Conservation (phyloP, 768 basidiomycete genomes). For the Hortiboletus flavorubellus region DNA sequence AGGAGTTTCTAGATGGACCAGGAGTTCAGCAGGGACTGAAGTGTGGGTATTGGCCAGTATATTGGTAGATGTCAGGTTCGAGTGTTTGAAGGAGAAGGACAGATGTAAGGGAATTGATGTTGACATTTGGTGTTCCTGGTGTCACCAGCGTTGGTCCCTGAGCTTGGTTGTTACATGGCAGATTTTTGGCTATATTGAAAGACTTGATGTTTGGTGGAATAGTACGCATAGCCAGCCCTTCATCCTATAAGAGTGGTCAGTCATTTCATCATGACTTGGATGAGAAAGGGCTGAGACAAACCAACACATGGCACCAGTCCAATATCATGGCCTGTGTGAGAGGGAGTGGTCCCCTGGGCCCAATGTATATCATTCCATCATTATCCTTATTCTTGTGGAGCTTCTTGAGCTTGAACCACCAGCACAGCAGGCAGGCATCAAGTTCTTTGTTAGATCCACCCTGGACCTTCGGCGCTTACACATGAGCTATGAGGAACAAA, state of each 20-base stretch:
- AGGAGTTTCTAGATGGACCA: too few species aligned
- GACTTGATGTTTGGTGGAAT: neutral
- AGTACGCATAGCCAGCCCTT: neutral
- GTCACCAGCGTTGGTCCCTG: neutral
- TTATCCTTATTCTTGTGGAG: constrained; percentile 2
- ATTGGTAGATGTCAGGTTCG: neutral
- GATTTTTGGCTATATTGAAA: constrained; percentile 1
- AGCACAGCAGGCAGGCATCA: neutral
- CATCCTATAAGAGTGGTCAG: neutral
- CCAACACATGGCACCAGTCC: constrained; percentile 7
- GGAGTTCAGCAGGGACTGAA: too few species aligned
- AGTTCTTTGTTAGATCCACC: too few species aligned
- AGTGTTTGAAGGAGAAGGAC: constrained; percentile 7
- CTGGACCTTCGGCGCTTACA: too few species aligned
- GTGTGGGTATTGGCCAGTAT: neutral
- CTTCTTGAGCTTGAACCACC: constrained; percentile 4
- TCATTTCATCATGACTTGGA: neutral
- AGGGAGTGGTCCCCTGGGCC: neutral
- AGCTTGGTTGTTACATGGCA: neutral
- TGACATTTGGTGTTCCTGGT: neutral
- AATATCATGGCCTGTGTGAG: constrained; percentile 6
- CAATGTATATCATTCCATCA: constrained; percentile 2
- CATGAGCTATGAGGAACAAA: too few species aligned
- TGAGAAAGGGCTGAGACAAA: neutral
- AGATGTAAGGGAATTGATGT: constrained; percentile 1